These are phyloP conservation scores for Hevea brasiliensis DNA, from an alignment of 345 rosid genomes.

Conservation along the genomic window DNA sequence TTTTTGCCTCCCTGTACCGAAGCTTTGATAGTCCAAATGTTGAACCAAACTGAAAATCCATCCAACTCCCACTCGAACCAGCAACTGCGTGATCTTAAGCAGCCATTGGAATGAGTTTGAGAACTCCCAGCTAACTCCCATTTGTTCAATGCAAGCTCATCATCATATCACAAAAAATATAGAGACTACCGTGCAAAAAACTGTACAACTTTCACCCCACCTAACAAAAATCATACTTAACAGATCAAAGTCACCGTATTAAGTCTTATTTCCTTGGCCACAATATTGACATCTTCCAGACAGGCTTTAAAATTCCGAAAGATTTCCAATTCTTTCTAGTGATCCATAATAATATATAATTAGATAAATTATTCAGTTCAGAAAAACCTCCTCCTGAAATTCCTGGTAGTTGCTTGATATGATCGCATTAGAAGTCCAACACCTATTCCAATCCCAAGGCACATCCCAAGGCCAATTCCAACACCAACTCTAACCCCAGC, in stretches of 20 bases:
- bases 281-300: slow-evolving; percentile 26
- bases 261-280: slow-evolving; percentile 8
- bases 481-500: slow-evolving; percentile 96
- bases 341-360: not conserved
- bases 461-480: slow-evolving; percentile 95
- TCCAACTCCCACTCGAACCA: slow-evolving; percentile 3
- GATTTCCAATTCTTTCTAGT: slow-evolving; percentile 8
- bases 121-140: slow-evolving; percentile 15
- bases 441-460: slow-evolving; percentile 86
- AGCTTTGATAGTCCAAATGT: not conserved
- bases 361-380: slow-evolving; percentile 30
- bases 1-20: not conserved
- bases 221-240: slow-evolving; percentile 34
- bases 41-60: not conserved
- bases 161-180: not conserved
- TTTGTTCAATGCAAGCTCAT: not conserved
- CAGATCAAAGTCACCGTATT: slow-evolving; percentile 11
- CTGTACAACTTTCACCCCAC: slow-evolving; percentile 29
- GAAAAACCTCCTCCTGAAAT: slow-evolving; percentile 79
- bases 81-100: slow-evolving; percentile 1
- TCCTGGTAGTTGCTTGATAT: slow-evolving; percentile 90
- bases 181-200: slow-evolving; percentile 10
- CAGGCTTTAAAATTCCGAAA: slow-evolving; percentile 26
- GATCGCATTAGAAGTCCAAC: slow-evolving; percentile 95
- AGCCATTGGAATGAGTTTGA: slow-evolving; percentile 3